A percentile compares a stretch with the other conserved stretches of the same genome.
phyloP scores from a whole-genome alignment of 2,329 filamentous ascomycete genomes.

The Arthrobotrys sinensis region DNA sequence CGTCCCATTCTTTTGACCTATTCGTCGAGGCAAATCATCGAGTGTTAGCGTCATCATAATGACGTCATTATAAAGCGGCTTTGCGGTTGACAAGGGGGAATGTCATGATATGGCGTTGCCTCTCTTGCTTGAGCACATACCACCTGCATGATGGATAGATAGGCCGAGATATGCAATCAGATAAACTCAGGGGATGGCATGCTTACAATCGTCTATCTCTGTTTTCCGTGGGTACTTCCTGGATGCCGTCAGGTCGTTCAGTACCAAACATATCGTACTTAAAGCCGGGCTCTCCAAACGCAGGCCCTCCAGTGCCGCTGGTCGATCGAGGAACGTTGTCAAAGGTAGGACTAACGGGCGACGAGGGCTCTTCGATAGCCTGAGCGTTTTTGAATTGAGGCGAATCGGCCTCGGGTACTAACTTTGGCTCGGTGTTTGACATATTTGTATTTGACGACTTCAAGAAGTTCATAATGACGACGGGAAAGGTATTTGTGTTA shows the following conservation, averaged over 20 bases:
- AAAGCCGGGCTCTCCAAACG: constrained; percentile 32
- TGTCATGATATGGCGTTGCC: neutral
- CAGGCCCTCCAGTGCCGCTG: constrained; percentile 7
- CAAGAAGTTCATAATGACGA: constrained; percentile 36
- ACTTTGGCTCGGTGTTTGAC: constrained; percentile 42
- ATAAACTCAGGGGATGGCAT: neutral
- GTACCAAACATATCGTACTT: constrained; percentile 58
- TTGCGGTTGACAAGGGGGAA: neutral
- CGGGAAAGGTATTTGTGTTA: constrained; percentile 19
- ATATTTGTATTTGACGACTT: constrained; percentile 39
- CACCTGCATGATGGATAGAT: neutral
- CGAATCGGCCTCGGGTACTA: constrained; percentile 41
- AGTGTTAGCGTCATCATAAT: constrained; percentile 50
- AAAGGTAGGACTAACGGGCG: constrained; percentile 49
- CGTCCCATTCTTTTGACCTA: constrained; percentile 69
- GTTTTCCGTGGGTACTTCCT: constrained; percentile 26
- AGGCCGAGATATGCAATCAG: neutral
- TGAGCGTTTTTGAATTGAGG: constrained; percentile 53
- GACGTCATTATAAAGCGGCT: constrained; percentile 55
- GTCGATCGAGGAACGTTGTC: constrained; percentile 34
- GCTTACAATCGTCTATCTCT: constrained; percentile 57
- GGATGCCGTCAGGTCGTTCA: constrained; percentile 34
- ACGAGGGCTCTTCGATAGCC: constrained; percentile 41
- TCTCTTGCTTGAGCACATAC: neutral
- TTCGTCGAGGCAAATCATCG: constrained; percentile 49